A percentile compares a stretch with the other conserved stretches of the same genome.
phyloP scores from a whole-genome alignment of 2,329 filamentous ascomycete species.

The Purpureocillium takamizusanense region DNA sequence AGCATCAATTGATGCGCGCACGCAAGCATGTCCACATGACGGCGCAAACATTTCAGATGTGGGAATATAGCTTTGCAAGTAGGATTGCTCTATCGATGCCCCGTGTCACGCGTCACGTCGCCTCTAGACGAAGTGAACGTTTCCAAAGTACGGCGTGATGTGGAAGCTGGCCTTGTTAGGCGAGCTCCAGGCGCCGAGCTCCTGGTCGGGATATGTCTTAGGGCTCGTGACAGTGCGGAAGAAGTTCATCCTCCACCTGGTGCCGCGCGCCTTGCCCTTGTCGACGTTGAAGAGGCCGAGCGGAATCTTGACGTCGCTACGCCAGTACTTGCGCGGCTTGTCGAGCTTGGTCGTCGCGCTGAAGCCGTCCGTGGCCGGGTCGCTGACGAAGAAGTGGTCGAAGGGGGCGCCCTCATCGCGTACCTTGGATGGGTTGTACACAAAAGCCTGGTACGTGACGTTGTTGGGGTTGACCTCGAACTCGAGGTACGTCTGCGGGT shows the following conservation, averaged over 20 bases:
- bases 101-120: not conserved
- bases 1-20: no score
- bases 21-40: no score
- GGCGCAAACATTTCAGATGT: no score
- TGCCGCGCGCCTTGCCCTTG: conserved; percentile 28
- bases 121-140: conserved; percentile 26
- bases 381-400: conserved; percentile 31
- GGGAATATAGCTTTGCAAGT: no score
- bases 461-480: conserved; percentile 43
- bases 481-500: conserved; percentile 40
- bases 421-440: conserved; percentile 40
- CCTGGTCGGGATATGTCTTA: conserved; percentile 32
- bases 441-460: conserved; percentile 39
- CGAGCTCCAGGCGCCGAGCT: conserved; percentile 35
- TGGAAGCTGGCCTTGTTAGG: conserved; percentile 38
- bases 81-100: not conserved
- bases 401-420: conserved; percentile 30
- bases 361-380: conserved; percentile 32
- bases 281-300: conserved; percentile 42
- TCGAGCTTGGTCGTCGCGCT: conserved; percentile 29
- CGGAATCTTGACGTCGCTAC: conserved; percentile 30
- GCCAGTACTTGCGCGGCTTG: conserved; percentile 25
- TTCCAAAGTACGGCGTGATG: conserved; percentile 35
- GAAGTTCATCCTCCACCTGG: conserved; percentile 43
- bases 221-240: conserved; percentile 36